phyloP scores from a whole-genome alignment of 345 rosid species.

The Eucalyptus albens region DNA sequence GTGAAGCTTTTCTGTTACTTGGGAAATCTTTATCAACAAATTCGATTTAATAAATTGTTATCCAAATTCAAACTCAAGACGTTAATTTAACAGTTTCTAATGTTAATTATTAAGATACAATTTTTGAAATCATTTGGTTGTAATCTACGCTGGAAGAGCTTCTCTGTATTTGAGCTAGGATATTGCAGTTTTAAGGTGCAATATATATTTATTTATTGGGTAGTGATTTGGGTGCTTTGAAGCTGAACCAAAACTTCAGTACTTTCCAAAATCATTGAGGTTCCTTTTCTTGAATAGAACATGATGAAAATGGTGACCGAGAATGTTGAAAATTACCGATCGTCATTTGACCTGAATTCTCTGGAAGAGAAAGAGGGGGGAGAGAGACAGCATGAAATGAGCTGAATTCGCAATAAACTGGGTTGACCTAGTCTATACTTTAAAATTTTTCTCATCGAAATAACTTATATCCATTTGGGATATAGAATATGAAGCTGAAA shows the following conservation, averaged over 20 bases:
- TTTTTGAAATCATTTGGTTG: background rate
- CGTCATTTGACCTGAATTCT: background rate
- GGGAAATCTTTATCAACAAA: too few relatives aligned
- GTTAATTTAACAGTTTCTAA: background rate
- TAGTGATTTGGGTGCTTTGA: background rate
- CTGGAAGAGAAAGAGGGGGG: background rate
- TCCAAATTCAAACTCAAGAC: accelerated
- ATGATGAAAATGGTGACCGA: background rate
- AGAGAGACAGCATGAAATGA: background rate
- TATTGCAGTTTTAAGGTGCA: background rate
- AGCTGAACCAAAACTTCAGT: background rate
- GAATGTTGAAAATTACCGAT: background rate
- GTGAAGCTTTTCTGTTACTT: too few relatives aligned
- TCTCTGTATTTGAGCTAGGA: background rate
- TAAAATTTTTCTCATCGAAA: background rate
- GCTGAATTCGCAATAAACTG: background rate
- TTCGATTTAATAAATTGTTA: accelerated
- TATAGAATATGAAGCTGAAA: too few relatives aligned
- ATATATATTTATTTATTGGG: too few relatives aligned
- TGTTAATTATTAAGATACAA: background rate
- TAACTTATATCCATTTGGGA: background rate
- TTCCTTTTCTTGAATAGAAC: background rate
- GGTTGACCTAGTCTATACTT: background rate
- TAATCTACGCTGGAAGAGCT: background rate
- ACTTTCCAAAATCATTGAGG: background rate